Base-by-base conservation (phyloP, 208 protist genomes). In the Novymonas esmeraldas region DNA sequence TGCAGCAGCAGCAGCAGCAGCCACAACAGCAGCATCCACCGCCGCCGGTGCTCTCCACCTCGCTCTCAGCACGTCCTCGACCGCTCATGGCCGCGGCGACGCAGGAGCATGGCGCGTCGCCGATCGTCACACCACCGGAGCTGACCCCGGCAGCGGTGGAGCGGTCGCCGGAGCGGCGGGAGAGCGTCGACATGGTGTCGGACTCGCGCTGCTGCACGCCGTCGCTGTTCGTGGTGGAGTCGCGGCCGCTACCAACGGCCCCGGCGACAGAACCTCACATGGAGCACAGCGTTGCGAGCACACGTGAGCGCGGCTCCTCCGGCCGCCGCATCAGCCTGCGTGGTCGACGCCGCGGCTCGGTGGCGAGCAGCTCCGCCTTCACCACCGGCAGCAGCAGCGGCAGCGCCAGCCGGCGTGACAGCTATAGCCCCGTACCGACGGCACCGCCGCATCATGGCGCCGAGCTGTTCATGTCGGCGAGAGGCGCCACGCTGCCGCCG, bases 401-500 rank as follows among this genome's bases (percentile, higher is more conserved):
- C 18, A 52, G 49, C 11, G 13, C n/a, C n/a, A 57, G 65, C 29
- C 36, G 39, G 29, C 42, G 28, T 16, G 14, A 33, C 18, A 49
- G 33, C 55, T 61, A 34, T 36, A 34, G 24, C 26, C 31, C 39
- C 24, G 34, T 28, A 29, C 1, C 6, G 55, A 36, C 13, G 42
- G 9, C 33, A 36, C 42, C 58, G 50, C 38, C 48, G 45, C 33
- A 33, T 38, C 10, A 24, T 11, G 41, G 56, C 10, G n/a, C 0
- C 22, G 33, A 57, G 18, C 24, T 13, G 33, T 26, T 20, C 7
- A 57, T 26, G 33, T 22, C 51, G 13, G 11, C 22, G 22, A 60
- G n/a, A 16, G n/a, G 11, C 38, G 13, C 36, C n/a, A 16, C 34
- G 18, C 14, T 61, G 2, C 55, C 69, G 24, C 78, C 76, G 18